A percentile compares a stretch with the other conserved stretches of the same genome.
phyloP scores from a whole-genome alignment of 306 rosid species.

The Pyrus bretschneideri region DNA sequence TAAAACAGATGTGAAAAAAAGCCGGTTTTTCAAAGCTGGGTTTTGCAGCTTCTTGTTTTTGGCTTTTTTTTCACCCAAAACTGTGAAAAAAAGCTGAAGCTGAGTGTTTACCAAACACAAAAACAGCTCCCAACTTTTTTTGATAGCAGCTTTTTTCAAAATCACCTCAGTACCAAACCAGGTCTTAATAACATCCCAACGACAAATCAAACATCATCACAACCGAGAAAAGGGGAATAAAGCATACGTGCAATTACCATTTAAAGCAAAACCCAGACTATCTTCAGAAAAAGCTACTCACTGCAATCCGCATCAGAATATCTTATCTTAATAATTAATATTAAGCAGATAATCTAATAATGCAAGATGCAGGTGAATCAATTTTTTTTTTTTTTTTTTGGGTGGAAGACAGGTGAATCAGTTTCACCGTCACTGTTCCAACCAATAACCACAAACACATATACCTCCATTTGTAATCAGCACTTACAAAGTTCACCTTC shows the following conservation, averaged over 20 bases:
- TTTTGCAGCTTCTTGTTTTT: no score
- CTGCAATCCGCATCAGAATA: neutral
- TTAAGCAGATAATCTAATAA: neutral
- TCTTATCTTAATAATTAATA: neutral
- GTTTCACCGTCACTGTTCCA: neutral
- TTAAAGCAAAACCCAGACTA: neutral
- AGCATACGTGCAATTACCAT: neutral
- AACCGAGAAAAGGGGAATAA: neutral
- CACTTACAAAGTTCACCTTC: neutral
- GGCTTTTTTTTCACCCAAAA: no score
- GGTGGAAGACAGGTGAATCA: neutral
- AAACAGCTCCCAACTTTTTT: no score
- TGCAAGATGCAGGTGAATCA: neutral
- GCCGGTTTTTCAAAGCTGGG: no score
- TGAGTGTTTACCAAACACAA: no score
- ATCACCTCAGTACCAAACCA: no score
- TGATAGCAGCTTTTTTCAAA: no score
- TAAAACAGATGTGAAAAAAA: no score
- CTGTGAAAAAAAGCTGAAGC: no score
- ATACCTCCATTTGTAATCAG: neutral
- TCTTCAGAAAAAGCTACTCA: neutral
- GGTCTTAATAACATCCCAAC: neutral
- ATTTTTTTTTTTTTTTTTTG: no score
- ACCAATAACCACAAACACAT: neutral
- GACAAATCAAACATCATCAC: neutral